Evolutionary conservation across 2,329 filamentous ascomycete genomes (phyloP).

Genomic region (Grosmannia penicillata): DNA sequence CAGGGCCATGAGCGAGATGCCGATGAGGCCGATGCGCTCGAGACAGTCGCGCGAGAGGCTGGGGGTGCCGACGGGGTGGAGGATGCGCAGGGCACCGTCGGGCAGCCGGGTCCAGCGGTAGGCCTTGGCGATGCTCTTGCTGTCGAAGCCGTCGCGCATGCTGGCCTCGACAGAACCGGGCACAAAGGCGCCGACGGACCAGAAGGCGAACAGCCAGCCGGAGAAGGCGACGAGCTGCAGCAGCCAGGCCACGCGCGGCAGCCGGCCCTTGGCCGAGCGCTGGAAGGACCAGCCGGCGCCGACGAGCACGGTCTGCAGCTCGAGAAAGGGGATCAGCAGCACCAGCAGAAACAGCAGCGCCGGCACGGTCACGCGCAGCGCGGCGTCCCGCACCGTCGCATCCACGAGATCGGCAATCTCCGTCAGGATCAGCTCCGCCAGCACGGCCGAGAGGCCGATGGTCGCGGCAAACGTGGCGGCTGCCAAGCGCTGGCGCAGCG

Average conservation of each 20-base stretch:
- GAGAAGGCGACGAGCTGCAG: constrained; percentile 48
- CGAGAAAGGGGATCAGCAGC: constrained; percentile 62
- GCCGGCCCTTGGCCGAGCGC: constrained; percentile 37
- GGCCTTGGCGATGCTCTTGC: constrained; percentile 16
- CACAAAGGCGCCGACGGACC: constrained; percentile 56
- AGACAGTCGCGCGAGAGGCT: constrained; percentile 38
- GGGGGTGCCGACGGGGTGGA: not conserved
- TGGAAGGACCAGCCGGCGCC: constrained; percentile 48
- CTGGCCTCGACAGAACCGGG: constrained; percentile 13
- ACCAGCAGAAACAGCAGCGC: constrained; percentile 59
- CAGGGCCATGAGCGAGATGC: constrained; percentile 18
- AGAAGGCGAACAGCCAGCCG: constrained; percentile 60
- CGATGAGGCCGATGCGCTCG: constrained; percentile 66
- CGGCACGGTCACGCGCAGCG: constrained; percentile 54
- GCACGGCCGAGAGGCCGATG: constrained; percentile 59
- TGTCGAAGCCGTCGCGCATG: constrained; percentile 16
- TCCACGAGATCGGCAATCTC: constrained; percentile 69
- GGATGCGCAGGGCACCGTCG: not conserved
- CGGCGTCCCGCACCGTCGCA: constrained; percentile 49
- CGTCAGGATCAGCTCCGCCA: constrained; percentile 69
- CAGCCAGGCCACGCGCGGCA: constrained; percentile 47
- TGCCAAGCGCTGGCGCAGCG: constrained; percentile 33
- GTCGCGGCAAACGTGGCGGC: constrained; percentile 61
- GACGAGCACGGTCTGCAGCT: constrained; percentile 51
- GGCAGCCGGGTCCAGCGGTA: constrained; percentile 4